Percentiles rank a stretch among this genome's conserved stretches.
Evolutionary conservation across 2,329 filamentous ascomycete genomes (phyloP).

Genomic region (Ascosphaera acerosa): DNA sequence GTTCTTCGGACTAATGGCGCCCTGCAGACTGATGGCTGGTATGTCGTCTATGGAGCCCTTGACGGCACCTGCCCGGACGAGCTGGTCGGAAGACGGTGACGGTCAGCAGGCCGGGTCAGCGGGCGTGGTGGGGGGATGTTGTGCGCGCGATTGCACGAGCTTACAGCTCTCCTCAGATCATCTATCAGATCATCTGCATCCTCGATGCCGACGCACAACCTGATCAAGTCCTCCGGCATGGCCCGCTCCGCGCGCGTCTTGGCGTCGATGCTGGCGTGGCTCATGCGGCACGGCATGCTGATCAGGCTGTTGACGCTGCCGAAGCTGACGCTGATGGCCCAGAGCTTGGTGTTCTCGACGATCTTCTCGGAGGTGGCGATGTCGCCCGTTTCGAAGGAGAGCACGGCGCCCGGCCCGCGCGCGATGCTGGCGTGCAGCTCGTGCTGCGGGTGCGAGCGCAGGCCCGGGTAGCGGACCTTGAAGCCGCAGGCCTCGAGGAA

Average conservation of each 20-base stretch:
- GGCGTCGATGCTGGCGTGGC: conserved; percentile 90
- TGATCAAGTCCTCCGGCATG: conserved; percentile 91
- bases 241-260: conserved; percentile 73
- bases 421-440: conserved; percentile 91
- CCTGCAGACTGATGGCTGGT: conserved; percentile 26
- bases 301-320: conserved; percentile 96
- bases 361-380: conserved; percentile 64
- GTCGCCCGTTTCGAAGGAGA: conserved; percentile 91
- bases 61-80: conserved; percentile 86
- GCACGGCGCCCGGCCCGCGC: conserved; percentile 72
- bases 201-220: conserved; percentile 89
- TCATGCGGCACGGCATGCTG: conserved; percentile 99
- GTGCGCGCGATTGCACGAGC: conserved; percentile 15
- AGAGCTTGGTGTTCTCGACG: conserved; percentile 74
- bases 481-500: conserved; percentile 85
- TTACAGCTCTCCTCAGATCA: conserved; percentile 70
- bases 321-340: conserved; percentile 91
- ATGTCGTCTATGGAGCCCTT: conserved; percentile 66
- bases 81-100: conserved; percentile 26
- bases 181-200: conserved; percentile 80
- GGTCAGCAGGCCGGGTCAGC: not conserved
- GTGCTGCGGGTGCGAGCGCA: conserved; percentile 90
- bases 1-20: conserved; percentile 1
- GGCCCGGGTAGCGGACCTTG: conserved; percentile 78
- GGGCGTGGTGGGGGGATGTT: not conserved